Base-by-base conservation (phyloP, 2,329 filamentous ascomycete species). In the Cordyceps militaris region DNA sequence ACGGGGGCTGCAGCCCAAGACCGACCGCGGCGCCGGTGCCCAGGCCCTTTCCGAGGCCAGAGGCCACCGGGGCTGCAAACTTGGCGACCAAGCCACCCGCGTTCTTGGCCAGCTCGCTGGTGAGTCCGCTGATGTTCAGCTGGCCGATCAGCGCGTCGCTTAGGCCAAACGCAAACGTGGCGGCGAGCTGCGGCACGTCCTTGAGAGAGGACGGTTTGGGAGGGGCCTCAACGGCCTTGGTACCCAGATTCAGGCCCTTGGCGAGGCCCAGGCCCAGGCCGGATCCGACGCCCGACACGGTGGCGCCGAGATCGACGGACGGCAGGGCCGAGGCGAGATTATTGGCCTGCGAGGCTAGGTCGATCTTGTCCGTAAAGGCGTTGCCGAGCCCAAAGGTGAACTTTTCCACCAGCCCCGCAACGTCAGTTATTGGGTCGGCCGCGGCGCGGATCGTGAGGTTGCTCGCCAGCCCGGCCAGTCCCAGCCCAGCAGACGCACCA, bases 21-120 rank as follows among this genome's bases (percentile, higher is more conserved):
- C 67, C 67, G 16, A 70, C 59, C 0, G 65, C 61, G 2, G 62
- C 61, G 2, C 67, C 67, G 34, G 60, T 53, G 3, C 67, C 67
- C 0, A 70, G 50, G 0, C 67, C 67, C 32, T 62, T 65, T 23
- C 67, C 67, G n/a, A 69, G 58, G 1, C 67, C 67, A 0, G 64
- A 61, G 1, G 65, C 67, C 6, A 65, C 65, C 2, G 63, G 62
- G 0, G 63, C 40, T 7, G 48, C 61, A n/a, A 59, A 58, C 16
- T 48, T 60, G 23, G 43, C 46, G n/a, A 62, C 23, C 40, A 60
- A 9, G 1, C 51, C 48, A 8, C 30, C 26, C 7, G 21, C 24
- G 21, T 30, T 47, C 34, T 24, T 19, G 28, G n/a, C 26, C 24
- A 55, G 38, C 3, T 46, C 54, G 16, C 46, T 30, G 3, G 53